These are phyloP conservation scores for Zizania palustris DNA, from an alignment of 202 grass and related monocot species.

Conservation along the genomic window DNA sequence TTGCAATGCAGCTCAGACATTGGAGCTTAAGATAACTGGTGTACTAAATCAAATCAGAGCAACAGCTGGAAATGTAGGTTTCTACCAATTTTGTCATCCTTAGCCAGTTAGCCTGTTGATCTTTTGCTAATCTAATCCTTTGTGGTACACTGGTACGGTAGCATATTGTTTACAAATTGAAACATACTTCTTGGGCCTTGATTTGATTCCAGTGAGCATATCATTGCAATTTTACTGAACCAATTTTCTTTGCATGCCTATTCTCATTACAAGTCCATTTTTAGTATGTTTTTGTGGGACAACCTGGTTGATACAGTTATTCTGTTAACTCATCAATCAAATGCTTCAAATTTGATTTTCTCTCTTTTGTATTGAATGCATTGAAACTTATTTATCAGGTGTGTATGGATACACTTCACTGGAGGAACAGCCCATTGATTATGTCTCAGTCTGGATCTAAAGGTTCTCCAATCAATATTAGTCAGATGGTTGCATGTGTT, in stretches of 20 bases:
- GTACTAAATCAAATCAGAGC: slow-evolving; percentile 82
- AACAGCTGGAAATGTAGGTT: slow-evolving; percentile 70
- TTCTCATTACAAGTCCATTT: slow-evolving; percentile 16
- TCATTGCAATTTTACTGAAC: background rate
- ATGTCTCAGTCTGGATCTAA: slow-evolving; percentile 99
- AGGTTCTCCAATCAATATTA: slow-evolving; percentile 97
- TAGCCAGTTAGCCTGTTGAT: slow-evolving; percentile 8
- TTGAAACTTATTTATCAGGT: slow-evolving; percentile 59
- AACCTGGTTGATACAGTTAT: slow-evolving; percentile 32
- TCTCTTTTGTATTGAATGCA: slow-evolving; percentile 18
- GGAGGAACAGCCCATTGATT: slow-evolving; percentile 96
- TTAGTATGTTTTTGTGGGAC: slow-evolving; percentile 3
- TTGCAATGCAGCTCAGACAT: slow-evolving; percentile 72
- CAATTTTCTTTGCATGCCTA: slow-evolving; percentile 21
- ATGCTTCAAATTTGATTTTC: slow-evolving; percentile 35
- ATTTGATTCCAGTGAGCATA: background rate
- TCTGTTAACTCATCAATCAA: slow-evolving; percentile 23
- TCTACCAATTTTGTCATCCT: slow-evolving; percentile 17
- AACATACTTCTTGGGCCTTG: background rate
- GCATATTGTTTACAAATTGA: slow-evolving; percentile 21
- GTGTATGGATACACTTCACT: slow-evolving; percentile 80
- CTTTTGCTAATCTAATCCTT: background rate
- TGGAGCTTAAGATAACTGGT: slow-evolving; percentile 68
- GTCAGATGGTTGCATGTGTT: slow-evolving; percentile 98
- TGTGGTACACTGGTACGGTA: slow-evolving; percentile 25